A percentile compares a stretch with the other conserved stretches of the same genome.
Evolutionary conservation across 768 basidiomycete genomes (phyloP).

Genomic region (Naganishia randhawae): DNA sequence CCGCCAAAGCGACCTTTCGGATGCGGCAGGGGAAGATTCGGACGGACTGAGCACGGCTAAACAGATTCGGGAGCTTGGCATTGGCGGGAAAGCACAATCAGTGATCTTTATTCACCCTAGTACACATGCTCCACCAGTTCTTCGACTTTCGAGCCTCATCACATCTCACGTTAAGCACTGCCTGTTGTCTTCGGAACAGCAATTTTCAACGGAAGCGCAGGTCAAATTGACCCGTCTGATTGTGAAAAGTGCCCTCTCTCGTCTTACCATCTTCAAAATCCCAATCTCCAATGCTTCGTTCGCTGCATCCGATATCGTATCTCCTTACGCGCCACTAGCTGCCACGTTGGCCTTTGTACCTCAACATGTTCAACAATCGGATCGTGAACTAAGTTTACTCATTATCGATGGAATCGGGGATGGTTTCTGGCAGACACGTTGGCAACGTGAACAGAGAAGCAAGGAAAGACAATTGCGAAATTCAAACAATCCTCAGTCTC

Average conservation of each 20-base stretch:
- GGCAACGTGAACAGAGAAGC: constrained; percentile 22
- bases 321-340: constrained; percentile 13
- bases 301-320: background rate
- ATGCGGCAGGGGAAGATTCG: too few relatives aligned
- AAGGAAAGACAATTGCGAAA: constrained; percentile 3
- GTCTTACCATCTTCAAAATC: constrained; percentile 19
- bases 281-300: constrained; percentile 14
- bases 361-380: background rate
- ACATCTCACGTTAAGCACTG: constrained; percentile 8
- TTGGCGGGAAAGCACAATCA: constrained; percentile 13
- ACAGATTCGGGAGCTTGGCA: background rate
- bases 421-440: constrained; percentile 24
- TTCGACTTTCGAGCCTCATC: constrained; percentile 13
- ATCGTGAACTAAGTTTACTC: constrained; percentile 21
- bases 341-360: constrained; percentile 19
- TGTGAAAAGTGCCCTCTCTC: background rate
- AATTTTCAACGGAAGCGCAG: background rate
- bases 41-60: background rate
- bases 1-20: background rate
- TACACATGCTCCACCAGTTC: constrained; percentile 6
- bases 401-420: constrained; percentile 29
- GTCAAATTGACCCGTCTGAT: background rate
- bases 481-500: background rate
- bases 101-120: constrained; percentile 11
- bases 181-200: background rate